phyloP scores from a whole-genome alignment of 139 green algal genomes.

The Deuterostichococcus epilithicus region DNA sequence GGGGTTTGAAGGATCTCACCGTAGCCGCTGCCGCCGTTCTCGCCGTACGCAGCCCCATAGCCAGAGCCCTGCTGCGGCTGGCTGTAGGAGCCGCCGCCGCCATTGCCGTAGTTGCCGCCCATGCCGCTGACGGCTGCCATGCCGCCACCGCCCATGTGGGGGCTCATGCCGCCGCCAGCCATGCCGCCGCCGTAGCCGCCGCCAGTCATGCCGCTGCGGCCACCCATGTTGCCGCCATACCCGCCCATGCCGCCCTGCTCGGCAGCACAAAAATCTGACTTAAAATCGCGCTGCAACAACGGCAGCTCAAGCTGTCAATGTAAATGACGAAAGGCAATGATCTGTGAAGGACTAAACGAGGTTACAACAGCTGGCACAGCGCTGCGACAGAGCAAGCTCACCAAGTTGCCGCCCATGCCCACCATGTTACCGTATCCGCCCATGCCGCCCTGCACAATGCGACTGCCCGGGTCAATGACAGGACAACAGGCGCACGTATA shows the following conservation, averaged over 20 bases:
- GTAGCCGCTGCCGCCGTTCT: background rate
- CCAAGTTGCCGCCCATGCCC: background rate
- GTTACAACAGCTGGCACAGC: no score
- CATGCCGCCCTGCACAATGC: constrained; percentile 1
- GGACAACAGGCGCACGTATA: background rate
- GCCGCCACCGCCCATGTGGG: background rate
- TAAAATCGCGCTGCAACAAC: no score
- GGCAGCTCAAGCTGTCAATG: no score
- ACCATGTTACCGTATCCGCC: constrained; percentile 6
- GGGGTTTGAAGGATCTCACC: background rate
- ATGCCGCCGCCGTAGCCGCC: constrained; percentile 1
- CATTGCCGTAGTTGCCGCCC: background rate
- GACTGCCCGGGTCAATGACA: background rate
- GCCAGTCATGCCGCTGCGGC: constrained; percentile 18
- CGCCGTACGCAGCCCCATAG: background rate
- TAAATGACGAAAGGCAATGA: no score
- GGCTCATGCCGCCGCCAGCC: constrained; percentile 4
- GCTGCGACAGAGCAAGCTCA: background rate
- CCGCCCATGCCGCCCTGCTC: background rate
- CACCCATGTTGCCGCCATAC: background rate
- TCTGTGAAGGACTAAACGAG: no score
- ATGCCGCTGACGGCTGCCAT: background rate
- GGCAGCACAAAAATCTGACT: no score
- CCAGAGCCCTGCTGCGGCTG: background rate
- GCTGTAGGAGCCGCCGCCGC: background rate